phyloP scores from a whole-genome alignment of 1,139 yeast genomes.

The Magnusiomyces tetraspermus region DNA sequence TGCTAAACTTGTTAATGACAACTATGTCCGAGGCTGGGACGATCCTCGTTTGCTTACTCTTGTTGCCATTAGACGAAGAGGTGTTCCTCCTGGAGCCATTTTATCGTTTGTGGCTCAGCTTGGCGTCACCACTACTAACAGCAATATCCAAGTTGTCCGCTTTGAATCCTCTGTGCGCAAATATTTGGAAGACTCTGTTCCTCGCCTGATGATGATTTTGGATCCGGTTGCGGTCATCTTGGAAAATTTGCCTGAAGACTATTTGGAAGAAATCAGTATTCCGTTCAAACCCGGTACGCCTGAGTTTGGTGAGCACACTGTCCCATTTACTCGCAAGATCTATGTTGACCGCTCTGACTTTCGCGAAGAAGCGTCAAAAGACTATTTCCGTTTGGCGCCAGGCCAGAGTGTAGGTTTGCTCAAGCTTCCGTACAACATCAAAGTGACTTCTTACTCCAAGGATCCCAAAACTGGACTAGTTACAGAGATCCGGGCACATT shows the following conservation, averaged over 20 bases:
- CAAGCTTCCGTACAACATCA: slow-evolving; percentile 77
- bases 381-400: slow-evolving; percentile 85
- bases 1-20: slow-evolving; percentile 77
- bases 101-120: slow-evolving; percentile 85
- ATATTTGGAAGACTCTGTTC: slow-evolving; percentile 82
- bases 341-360: slow-evolving; percentile 85
- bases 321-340: slow-evolving; percentile 66
- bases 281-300: slow-evolving; percentile 84
- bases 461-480: slow-evolving; percentile 53
- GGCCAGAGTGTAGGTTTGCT: slow-evolving; percentile 93
- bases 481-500: slow-evolving; percentile 64
- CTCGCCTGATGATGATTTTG: slow-evolving; percentile 87
- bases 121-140: slow-evolving; percentile 91
- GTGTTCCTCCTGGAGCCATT: slow-evolving; percentile 99
- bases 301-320: slow-evolving; percentile 63
- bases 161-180: slow-evolving; percentile 85
- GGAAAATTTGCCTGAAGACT: slow-evolving; percentile 73
- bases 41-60: slow-evolving; percentile 94
- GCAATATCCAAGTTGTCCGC: slow-evolving; percentile 81
- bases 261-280: slow-evolving; percentile 56
- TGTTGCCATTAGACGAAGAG: slow-evolving; percentile 93
- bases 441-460: slow-evolving; percentile 59
- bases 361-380: slow-evolving; percentile 52
- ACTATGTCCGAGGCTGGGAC: slow-evolving; percentile 90
- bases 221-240: slow-evolving; percentile 78